Base-by-base conservation (phyloP, 306 rosid species). In the Potentilla sterilis region DNA sequence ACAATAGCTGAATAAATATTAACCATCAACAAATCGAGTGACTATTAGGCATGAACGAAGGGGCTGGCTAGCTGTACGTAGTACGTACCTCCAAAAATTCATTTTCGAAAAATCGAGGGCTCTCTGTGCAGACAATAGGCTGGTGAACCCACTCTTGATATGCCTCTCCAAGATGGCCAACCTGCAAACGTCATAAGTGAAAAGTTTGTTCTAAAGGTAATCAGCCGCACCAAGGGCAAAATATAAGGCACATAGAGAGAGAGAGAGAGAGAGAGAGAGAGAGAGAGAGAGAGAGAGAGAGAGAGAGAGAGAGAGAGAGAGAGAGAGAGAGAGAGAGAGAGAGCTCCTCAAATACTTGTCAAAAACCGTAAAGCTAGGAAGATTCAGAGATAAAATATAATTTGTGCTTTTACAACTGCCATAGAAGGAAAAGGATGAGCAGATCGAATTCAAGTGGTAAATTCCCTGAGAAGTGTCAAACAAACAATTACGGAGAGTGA, bases 111-210 rank as follows among this genome's bases (percentile, higher is more conserved):
- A 85, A 95, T 41, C 97, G 97, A 64, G 98, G 98, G 32, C 91
- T 85, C 83, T 92, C 98, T 83, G 85, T 90, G 89, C 89, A 67
- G 54, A 91, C 88, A 77, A 95, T 95, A 7, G 97, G 97, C 80
- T 90, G 96, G 86, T 95, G 98, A 74, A 92, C 90, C 98, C 98
- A 95, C 76, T 95, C 97, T 70, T 95, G 87, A 80, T 95, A 95
- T 75, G 77, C 88, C 84, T 87, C 97, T 74, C 92, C 98, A 62
- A 95, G 97, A 89, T 95, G 89, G 57, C 98, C 98, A 59, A 95
- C 97, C 98, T 95, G 68, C 16, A 77, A 75, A 81, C 19, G 74
- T 77, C 22, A 14, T 16, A 61, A 72, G 43, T 37, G 75, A 28
- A 43, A 59, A 32, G 28, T 32, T 57, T 75, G 12, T 15, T 57